A percentile compares a stretch with the other conserved stretches of the same genome.
Evolutionary conservation across 176 grass and related monocot species (phyloP).

Genomic region (Hordeum vulgare): DNA sequence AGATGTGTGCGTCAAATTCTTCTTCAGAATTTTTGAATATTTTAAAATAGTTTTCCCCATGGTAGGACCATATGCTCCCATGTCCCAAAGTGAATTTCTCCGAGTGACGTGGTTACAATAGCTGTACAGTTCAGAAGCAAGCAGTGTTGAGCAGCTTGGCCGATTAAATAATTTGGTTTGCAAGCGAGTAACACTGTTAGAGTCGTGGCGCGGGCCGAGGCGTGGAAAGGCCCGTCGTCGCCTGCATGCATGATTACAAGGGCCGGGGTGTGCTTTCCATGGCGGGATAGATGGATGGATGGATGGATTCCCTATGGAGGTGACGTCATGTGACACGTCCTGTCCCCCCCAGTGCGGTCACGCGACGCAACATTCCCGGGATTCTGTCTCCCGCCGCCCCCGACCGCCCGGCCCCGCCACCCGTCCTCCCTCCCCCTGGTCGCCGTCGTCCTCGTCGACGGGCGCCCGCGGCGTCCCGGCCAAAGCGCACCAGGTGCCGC

Average conservation of each 20-base stretch:
- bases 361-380: conserved; percentile 32
- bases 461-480: neutral
- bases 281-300: too few species aligned
- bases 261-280: conserved; percentile 3
- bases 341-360: conserved; percentile 34
- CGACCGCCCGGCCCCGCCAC: neutral
- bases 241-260: conserved; percentile 20
- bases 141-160: too few species aligned
- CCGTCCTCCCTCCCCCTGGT: neutral
- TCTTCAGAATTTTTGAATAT: too few species aligned
- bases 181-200: neutral
- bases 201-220: conserved; percentile 22
- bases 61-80: too few species aligned
- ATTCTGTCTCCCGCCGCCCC: conserved; percentile 27
- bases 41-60: too few species aligned
- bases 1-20: too few species aligned
- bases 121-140: too few species aligned
- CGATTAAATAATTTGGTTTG: neutral
- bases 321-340: conserved; percentile 51
- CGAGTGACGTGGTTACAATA: too few species aligned
- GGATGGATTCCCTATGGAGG: neutral
- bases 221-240: neutral
- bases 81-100: too few species aligned
- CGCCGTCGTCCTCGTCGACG: neutral
- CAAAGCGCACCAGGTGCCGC: neutral